These are phyloP conservation scores for Fereydounia khargensis DNA, from an alignment of 1,284 basidiomycete genomes.

Conservation along the genomic window DNA sequence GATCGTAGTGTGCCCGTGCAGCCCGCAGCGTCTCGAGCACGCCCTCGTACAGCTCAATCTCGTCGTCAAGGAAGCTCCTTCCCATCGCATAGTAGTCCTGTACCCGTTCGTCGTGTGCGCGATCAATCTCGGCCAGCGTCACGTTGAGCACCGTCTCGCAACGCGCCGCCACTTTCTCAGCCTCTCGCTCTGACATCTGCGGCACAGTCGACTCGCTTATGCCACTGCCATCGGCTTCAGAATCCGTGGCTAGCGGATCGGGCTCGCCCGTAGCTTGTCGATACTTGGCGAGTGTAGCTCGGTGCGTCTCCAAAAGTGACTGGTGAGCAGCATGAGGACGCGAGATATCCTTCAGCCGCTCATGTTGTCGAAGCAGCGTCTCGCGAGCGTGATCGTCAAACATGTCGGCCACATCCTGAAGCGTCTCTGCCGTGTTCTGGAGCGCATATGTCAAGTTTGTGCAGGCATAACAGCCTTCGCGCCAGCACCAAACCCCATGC, in stretches of 20 bases:
- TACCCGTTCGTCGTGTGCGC: constrained; percentile 34
- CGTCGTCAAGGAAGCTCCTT: constrained; percentile 22
- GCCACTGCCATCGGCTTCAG: constrained; percentile 2
- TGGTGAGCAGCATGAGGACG: constrained; percentile 71
- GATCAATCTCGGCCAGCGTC: constrained; percentile 81
- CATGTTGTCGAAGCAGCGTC: constrained; percentile 71
- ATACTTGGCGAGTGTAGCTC: constrained; percentile 61
- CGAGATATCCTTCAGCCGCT: constrained; percentile 71
- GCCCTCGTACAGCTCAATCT: constrained; percentile 38
- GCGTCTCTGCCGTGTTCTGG: constrained; percentile 71
- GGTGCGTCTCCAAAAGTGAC: constrained; percentile 67
- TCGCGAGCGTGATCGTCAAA: constrained; percentile 74
- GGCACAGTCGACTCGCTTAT: background rate
- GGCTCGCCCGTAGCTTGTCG: constrained; percentile 56
- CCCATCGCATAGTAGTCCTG: constrained; percentile 40
- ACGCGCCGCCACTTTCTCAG: constrained; percentile 65
- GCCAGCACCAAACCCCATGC: constrained; percentile 81
- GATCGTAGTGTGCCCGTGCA: constrained; percentile 23
- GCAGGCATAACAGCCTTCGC: constrained; percentile 73
- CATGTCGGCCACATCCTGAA: constrained; percentile 72
- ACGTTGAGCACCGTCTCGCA: constrained; percentile 84
- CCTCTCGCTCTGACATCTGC: constrained; percentile 3
- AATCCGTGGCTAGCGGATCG: background rate
- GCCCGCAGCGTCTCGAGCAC: constrained; percentile 20
- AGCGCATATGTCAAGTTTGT: constrained; percentile 72